These are phyloP conservation scores for Botrytis sinoallii DNA, from an alignment of 2,329 filamentous ascomycete species.

Conservation along the genomic window DNA sequence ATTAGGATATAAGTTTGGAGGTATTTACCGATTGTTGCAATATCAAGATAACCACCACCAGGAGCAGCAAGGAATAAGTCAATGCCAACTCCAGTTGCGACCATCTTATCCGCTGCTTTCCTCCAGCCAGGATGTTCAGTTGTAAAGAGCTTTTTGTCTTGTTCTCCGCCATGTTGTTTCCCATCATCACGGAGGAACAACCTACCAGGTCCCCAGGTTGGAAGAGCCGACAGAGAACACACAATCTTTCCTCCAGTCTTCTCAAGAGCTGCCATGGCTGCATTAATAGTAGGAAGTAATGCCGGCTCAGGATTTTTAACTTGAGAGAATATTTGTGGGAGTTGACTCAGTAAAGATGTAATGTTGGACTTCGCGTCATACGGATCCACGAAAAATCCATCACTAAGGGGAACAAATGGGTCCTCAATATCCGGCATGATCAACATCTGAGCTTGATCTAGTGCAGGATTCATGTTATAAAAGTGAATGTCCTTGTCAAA, in stretches of 20 bases:
- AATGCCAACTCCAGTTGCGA: slow-evolving; percentile 78
- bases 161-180: slow-evolving; percentile 80
- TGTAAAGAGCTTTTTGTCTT: slow-evolving; percentile 85
- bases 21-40: slow-evolving; percentile 76
- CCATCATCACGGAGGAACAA: slow-evolving; percentile 84
- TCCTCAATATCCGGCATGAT: slow-evolving; percentile 98
- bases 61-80: slow-evolving; percentile 95
- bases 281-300: slow-evolving; percentile 77
- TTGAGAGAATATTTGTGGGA: slow-evolving; percentile 82
- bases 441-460: slow-evolving; percentile 94
- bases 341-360: slow-evolving; percentile 74
- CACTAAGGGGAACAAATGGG: slow-evolving; percentile 87
- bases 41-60: slow-evolving; percentile 84
- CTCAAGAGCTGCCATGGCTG: slow-evolving; percentile 78
- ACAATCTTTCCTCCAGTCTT: slow-evolving; percentile 89
- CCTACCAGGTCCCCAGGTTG: slow-evolving; percentile 86
- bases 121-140: slow-evolving; percentile 88
- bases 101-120: slow-evolving; percentile 83
- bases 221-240: slow-evolving; percentile 80
- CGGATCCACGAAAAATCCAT: slow-evolving; percentile 92
- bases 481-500: slow-evolving; percentile 98
- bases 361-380: slow-evolving; percentile 86
- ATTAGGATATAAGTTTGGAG: not conserved
- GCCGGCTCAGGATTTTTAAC: slow-evolving; percentile 91
- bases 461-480: slow-evolving; percentile 80